Evolutionary conservation across 2,329 filamentous ascomycete genomes (phyloP).

Genomic region (Trichoderma lentiforme): DNA sequence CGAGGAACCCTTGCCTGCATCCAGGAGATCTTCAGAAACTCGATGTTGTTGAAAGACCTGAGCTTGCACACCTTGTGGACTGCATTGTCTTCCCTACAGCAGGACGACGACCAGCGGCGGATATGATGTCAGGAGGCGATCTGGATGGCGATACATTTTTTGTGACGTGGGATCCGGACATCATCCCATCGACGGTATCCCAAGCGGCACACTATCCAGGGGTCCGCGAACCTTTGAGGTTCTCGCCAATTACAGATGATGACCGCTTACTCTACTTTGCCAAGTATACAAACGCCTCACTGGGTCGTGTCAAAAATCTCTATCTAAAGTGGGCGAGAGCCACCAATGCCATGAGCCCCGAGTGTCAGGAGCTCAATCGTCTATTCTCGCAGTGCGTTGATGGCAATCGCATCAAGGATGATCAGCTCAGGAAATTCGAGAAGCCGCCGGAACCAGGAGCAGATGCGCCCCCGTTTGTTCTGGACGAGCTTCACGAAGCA

Average conservation of each 20-base stretch:
- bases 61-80: slow-evolving; percentile 37
- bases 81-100: slow-evolving; percentile 40
- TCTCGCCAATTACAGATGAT: slow-evolving; percentile 36
- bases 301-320: slow-evolving; percentile 40
- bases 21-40: slow-evolving; percentile 43
- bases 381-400: slow-evolving; percentile 42
- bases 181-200: slow-evolving; percentile 35
- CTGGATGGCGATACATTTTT: slow-evolving; percentile 42
- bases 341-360: slow-evolving; percentile 34
- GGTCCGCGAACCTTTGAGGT: slow-evolving; percentile 34
- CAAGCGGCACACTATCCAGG: slow-evolving; percentile 39
- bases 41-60: slow-evolving; percentile 33
- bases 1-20: slow-evolving; percentile 42
- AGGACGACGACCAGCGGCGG: slow-evolving; percentile 37
- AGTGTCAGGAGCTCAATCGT: slow-evolving; percentile 41
- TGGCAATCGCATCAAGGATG: slow-evolving; percentile 37
- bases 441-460: slow-evolving; percentile 26
- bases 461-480: slow-evolving; percentile 31
- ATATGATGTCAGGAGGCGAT: slow-evolving; percentile 43
- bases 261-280: slow-evolving; percentile 40
- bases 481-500: slow-evolving; percentile 35
- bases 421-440: slow-evolving; percentile 30
- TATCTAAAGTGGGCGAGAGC: slow-evolving; percentile 41
- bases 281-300: slow-evolving; percentile 36
- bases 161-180: slow-evolving; percentile 40